These are phyloP conservation scores for Chionographis japonica DNA, from an alignment of 106 monocot species.

Conservation along the genomic window DNA sequence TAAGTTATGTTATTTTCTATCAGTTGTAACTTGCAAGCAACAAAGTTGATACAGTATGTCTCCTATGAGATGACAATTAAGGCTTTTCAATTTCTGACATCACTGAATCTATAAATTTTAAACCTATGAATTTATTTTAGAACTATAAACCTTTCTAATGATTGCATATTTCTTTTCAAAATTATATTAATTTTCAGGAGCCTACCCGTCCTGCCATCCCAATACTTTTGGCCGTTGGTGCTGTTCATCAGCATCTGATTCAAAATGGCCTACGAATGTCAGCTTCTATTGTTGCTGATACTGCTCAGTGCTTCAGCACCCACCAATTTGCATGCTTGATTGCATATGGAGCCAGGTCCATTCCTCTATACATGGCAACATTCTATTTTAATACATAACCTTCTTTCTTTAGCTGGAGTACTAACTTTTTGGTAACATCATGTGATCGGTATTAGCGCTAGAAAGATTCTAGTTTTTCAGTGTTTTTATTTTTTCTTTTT, in stretches of 20 bases:
- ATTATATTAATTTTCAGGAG: conserved; percentile 37
- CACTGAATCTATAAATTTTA: too few relatives aligned
- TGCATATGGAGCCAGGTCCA: conserved; percentile 98
- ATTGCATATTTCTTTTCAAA: not conserved
- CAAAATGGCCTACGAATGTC: conserved; percentile 97
- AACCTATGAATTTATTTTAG: too few relatives aligned
- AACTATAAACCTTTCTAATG: not conserved
- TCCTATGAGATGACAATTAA: too few relatives aligned
- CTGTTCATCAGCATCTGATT: conserved; percentile 98
- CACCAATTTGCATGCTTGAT: conserved; percentile 99
- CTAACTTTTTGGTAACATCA: too few relatives aligned
- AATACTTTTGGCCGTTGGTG: conserved; percentile 93
- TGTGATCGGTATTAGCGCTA: too few relatives aligned
- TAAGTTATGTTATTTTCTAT: too few relatives aligned
- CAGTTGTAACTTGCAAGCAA: too few relatives aligned
- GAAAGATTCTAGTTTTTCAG: too few relatives aligned
- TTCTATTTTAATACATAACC: not conserved
- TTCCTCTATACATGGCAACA: not conserved
- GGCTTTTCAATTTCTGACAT: too few relatives aligned
- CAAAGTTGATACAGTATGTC: too few relatives aligned
- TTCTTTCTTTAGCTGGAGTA: too few relatives aligned
- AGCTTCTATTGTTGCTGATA: conserved; percentile 95
- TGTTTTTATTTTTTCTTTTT: too few relatives aligned
- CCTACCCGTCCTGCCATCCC: conserved; percentile 94
- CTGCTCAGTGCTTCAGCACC: conserved; percentile 99